Conservation (phyloP, 2,329 filamentous ascomycete species). For the Epicoccum nigrum region DNA sequence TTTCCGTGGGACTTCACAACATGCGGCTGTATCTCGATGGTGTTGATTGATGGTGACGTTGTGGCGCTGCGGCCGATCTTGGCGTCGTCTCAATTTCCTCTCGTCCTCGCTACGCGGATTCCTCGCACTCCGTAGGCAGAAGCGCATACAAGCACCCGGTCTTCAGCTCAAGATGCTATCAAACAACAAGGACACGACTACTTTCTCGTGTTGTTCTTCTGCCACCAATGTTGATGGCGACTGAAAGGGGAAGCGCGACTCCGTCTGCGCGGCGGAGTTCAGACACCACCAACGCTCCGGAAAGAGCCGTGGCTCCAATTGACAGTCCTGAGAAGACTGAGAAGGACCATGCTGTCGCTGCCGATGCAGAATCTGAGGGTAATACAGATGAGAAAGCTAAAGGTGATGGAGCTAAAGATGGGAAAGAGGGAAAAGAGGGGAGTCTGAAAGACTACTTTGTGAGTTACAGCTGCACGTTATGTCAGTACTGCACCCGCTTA, state of each 20-base stretch:
- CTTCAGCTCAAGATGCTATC: neutral
- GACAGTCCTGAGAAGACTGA: neutral
- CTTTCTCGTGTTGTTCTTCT: neutral
- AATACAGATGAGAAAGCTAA: neutral
- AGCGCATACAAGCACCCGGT: neutral
- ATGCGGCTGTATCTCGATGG: neutral
- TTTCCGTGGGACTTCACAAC: no score
- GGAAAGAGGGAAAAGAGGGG: neutral
- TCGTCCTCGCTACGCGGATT: neutral
- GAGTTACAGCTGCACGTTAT: neutral
- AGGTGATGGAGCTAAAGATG: neutral
- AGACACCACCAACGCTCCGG: neutral
- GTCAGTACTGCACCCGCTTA: neutral
- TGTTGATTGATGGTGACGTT: neutral
- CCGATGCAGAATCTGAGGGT: neutral
- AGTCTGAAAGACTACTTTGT: conserved; percentile 3
- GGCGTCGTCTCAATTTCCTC: neutral
- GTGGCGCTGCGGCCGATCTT: neutral
- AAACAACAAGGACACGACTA: neutral
- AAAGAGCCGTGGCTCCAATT: neutral
- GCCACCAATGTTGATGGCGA: neutral
- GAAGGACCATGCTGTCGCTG: neutral
- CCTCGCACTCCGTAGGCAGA: neutral
- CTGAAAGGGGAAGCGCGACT: neutral
- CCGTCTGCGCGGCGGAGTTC: neutral